Evolutionary conservation across 2,329 filamentous ascomycete species (phyloP), one percentile per base, ranked within the genome.

Genomic region (Sporothrix variecibatus): DNA sequence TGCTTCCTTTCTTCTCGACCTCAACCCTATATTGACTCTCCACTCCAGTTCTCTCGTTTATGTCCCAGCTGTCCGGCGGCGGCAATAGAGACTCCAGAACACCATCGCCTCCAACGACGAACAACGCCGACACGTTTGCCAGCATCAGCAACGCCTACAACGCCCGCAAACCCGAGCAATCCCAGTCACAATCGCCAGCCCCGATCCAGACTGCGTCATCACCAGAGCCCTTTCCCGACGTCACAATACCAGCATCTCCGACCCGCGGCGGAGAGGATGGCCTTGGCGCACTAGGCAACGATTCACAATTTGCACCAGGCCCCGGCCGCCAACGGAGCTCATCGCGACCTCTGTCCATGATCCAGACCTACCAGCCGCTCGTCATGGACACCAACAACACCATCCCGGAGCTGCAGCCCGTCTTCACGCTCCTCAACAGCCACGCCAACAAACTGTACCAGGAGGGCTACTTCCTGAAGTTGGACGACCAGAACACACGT

Each of bases 361-460:
- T 95, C 69, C 92, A 96, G 82, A 91, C 93, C 75, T 95, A 95
- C 83, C 92, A 94, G 78, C 94, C 94, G 80, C 93, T 92, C 80
- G 84, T 94, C 82, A 94, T 97, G 91, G 93, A 97, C 80, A 87
- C 96, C 77, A 90, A 89, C 80, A 94, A 98, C 81, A 97, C 94
- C 40, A 90, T 96, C 76, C 94, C 96, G 51, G 96, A 99, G 86
- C 87, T 99, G 76, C 93, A 94, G 84, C 95, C 95, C 77, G 95
- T 98, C 79, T 98, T 98, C 83, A 93, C 90, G 75, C 96, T 94
- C 80, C 88, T 99, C 77, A 98, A 97, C 84, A 96, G 92, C 83
- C 96, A 99, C 82, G 92, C 91, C 74, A 98, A 98, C 83, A 98
- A 98, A 84, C 86, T 98, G 73, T 99, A 98, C 82, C 95, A 98